Percentiles rank a stretch among this genome's conserved stretches.
Conservation (phyloP, 257 asterid species). For the Solanum piurae region DNA sequence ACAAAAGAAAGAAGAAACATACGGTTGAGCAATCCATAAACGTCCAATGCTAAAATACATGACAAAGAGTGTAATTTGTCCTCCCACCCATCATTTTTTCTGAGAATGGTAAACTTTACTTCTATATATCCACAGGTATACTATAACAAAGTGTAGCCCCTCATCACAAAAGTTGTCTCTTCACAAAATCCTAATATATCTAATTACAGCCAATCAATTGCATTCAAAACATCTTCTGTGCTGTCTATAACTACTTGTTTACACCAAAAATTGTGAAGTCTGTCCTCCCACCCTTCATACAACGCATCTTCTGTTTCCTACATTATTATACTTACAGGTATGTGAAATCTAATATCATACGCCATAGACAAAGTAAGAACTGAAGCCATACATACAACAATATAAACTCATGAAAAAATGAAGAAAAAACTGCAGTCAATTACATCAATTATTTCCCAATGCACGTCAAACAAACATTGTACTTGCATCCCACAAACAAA, state of each 20-base stretch:
- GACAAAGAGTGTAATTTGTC: not conserved
- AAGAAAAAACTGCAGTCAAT: not conserved
- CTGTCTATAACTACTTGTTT: no score
- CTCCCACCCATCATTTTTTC: no score
- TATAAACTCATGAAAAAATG: not conserved
- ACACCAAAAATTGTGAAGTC: no score
- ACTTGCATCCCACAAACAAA: not conserved
- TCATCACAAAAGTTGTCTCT: no score
- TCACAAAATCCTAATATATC: no score
- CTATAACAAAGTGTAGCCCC: no score
- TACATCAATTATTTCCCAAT: not conserved
- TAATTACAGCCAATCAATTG: no score
- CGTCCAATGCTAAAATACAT: not conserved
- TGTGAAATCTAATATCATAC: not conserved
- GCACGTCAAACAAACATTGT: not conserved
- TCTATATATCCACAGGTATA: no score
- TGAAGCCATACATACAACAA: not conserved
- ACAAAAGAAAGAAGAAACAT: not conserved
- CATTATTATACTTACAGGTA: not conserved
- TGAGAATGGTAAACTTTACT: no score
- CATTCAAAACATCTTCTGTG: no score
- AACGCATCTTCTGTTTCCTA: not conserved
- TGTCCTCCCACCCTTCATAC: not conserved
- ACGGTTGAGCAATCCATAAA: not conserved
- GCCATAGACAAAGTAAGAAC: not conserved